Evolutionary conservation across 768 basidiomycete genomes (phyloP).

Genomic region (Pleurotus salmoneostramineus): DNA sequence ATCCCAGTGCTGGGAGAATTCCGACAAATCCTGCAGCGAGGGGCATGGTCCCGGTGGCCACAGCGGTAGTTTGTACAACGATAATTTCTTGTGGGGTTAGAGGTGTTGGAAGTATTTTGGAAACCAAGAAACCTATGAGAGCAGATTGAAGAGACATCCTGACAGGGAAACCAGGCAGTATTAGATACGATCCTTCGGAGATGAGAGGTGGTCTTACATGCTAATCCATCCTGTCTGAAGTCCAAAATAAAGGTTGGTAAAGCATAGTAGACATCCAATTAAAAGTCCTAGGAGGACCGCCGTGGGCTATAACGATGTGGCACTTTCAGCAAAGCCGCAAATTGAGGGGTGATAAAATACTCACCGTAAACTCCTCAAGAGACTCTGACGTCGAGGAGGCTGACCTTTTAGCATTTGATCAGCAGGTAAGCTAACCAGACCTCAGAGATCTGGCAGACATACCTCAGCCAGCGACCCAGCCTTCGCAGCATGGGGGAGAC

Average conservation of each 20-base stretch:
- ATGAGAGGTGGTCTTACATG: constrained; percentile 46
- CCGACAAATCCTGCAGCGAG: constrained; percentile 86
- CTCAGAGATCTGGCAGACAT: not conserved
- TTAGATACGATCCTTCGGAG: not conserved
- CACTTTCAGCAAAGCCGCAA: not conserved
- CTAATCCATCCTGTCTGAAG: constrained; percentile 89
- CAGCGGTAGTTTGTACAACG: constrained; percentile 92
- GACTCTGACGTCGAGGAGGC: not conserved
- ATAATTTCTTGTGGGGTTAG: constrained; percentile 92
- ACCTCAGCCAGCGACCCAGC: not conserved
- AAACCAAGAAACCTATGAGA: constrained; percentile 85
- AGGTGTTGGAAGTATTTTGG: constrained; percentile 65
- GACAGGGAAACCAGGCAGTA: constrained; percentile 4
- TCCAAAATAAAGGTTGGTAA: constrained; percentile 88
- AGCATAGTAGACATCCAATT: constrained; percentile 85
- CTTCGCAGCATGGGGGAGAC: not conserved
- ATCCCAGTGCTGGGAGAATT: constrained; percentile 83
- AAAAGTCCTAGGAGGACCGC: constrained; percentile 77
- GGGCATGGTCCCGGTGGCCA: constrained; percentile 90
- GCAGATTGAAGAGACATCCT: constrained; percentile 98
- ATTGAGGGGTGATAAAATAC: not conserved
- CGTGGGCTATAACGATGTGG: constrained; percentile 19
- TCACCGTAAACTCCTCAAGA: not conserved
- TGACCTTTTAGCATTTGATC: no score
- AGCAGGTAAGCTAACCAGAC: no score